A percentile compares a stretch with the other conserved stretches of the same genome.
These are phyloP conservation scores for Grigorovia transvaalensis DNA, from an alignment of 805 yeast species.

Conservation along the genomic window DNA sequence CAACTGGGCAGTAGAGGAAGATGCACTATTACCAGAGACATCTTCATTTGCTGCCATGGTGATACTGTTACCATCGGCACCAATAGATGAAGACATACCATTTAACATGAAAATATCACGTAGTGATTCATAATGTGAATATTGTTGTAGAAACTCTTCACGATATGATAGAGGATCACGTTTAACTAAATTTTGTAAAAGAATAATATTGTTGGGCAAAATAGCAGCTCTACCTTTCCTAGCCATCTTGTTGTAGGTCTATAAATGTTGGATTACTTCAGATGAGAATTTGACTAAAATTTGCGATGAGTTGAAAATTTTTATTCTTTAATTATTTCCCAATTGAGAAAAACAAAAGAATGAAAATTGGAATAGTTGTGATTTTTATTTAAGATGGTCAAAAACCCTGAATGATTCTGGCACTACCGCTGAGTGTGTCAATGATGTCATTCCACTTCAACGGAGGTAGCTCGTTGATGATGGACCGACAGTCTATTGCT, in stretches of 20 bases:
- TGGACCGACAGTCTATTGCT: no score
- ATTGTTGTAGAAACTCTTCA: constrained; percentile 90
- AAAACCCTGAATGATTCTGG: no score
- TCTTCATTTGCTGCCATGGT: constrained; percentile 37
- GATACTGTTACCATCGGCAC: constrained; percentile 14
- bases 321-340: not conserved
- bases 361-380: not conserved
- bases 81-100: constrained; percentile 16
- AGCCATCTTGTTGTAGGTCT: constrained; percentile 43
- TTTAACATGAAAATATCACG: constrained; percentile 77
- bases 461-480: no score
- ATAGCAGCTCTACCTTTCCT: constrained; percentile 86
- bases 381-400: not conserved
- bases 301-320: constrained; percentile 15
- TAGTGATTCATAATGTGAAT: constrained; percentile 82
- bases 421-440: no score
- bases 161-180: constrained; percentile 90
- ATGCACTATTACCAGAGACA: constrained; percentile 14
- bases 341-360: not conserved
- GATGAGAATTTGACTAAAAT: constrained; percentile 1
- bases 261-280: no score
- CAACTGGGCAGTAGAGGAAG: constrained; percentile 37
- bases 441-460: no score
- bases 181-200: constrained; percentile 83
- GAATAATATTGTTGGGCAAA: constrained; percentile 82